These are phyloP conservation scores for Hemisphaericaspora xylofermentans DNA, from an alignment of 1,139 yeast species.

Conservation along the genomic window DNA sequence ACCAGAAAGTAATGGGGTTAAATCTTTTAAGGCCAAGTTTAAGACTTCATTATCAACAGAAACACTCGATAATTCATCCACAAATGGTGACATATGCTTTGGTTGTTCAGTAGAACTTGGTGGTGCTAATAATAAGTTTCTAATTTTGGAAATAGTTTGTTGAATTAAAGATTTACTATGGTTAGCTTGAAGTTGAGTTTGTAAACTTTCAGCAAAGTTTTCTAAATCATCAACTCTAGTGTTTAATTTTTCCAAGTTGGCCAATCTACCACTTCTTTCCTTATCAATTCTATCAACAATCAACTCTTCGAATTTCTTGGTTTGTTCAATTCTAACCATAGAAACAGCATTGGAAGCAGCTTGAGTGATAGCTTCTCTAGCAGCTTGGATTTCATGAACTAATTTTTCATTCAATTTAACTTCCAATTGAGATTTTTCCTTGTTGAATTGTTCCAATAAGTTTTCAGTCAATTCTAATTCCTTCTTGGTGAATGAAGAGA, in stretches of 20 bases:
- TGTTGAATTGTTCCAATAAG: constrained; percentile 47
- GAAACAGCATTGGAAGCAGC: constrained; percentile 79
- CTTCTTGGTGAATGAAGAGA: constrained; percentile 55
- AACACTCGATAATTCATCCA: constrained; percentile 46
- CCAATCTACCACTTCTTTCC: constrained; percentile 82
- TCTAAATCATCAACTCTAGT: constrained; percentile 59
- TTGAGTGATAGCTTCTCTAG: constrained; percentile 64
- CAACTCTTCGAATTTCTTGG: constrained; percentile 66
- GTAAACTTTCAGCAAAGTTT: constrained; percentile 57
- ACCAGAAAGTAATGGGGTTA: constrained; percentile 42
- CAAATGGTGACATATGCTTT: constrained; percentile 40
- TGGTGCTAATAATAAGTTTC: constrained; percentile 39
- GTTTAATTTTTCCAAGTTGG: constrained; percentile 62
- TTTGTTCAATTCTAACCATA: constrained; percentile 68
- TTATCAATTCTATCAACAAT: constrained; percentile 64
- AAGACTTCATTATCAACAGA: constrained; percentile 44
- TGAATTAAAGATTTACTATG: constrained; percentile 59
- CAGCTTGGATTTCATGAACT: constrained; percentile 64
- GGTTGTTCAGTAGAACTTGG: constrained; percentile 28
- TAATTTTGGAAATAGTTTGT: constrained; percentile 55
- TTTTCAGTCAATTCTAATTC: constrained; percentile 52
- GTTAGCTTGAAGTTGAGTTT: constrained; percentile 53
- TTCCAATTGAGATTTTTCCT: constrained; percentile 63
- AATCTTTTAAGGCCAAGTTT: constrained; percentile 35
- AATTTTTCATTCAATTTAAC: constrained; percentile 61